These are phyloP conservation scores for Choiromyces venosus DNA, from an alignment of 495 filamentous ascomycete species.

Conservation along the genomic window DNA sequence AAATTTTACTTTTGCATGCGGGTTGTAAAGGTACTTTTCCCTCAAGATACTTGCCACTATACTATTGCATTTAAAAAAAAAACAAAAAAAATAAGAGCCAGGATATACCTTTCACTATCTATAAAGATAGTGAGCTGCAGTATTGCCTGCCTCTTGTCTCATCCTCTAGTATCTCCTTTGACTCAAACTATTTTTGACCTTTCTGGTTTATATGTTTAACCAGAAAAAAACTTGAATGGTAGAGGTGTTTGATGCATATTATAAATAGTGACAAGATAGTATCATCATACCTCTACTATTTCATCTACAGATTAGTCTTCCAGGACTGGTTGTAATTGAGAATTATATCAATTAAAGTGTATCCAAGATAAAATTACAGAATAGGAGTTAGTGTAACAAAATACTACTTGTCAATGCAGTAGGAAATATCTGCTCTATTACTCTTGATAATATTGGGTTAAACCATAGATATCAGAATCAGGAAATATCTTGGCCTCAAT, in stretches of 20 bases:
- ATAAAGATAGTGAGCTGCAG: slow-evolving; percentile 7
- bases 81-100: background rate
- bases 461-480: too few relatives aligned
- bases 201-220: background rate
- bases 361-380: too few relatives aligned
- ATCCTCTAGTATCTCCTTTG: background rate
- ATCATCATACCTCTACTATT: background rate
- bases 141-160: slow-evolving; percentile 3
- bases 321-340: background rate
- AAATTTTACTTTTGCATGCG: background rate
- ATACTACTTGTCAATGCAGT: too few relatives aligned
- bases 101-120: background rate
- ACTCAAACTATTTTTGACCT: background rate
- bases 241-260: background rate
- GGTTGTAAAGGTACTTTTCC: background rate
- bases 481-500: too few relatives aligned
- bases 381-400: too few relatives aligned
- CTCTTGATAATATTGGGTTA: too few relatives aligned
- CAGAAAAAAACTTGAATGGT: slow-evolving; percentile 4
- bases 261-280: background rate
- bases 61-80: slow-evolving; percentile 2
- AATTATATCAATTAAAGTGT: slow-evolving; percentile 3
- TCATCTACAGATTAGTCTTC: background rate
- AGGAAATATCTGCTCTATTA: too few relatives aligned
- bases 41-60: background rate